Base-by-base conservation (phyloP, 306 rosid species). In the Senna tora region DNA sequence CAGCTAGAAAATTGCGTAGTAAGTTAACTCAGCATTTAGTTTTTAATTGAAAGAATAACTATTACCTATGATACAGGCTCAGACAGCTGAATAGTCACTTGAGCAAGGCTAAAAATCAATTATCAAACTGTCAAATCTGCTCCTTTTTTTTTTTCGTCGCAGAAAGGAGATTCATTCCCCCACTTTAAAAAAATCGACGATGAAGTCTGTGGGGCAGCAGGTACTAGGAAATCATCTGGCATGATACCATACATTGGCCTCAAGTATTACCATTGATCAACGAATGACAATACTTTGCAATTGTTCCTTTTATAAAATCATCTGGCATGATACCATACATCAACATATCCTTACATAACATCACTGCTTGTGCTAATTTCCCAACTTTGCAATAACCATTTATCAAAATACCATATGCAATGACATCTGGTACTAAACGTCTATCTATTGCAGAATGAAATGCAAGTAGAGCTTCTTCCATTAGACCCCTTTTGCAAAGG, bases 321-420 rank as follows among this genome's bases (percentile, higher is more conserved):
- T 77, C 81, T 25, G 72, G 72, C 42, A 61, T 70, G 53, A 77
- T 62, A 9, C 81, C 76, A 5, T 59, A 52, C n/a, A 62, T 70
- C 32, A 70, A 32, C 81, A 77, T 70, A 38, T 10, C 39, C 17
- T 65, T 59, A 33, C 61, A 70, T 56, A 77, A 70, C 66, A 62
- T 32, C 52, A 77, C 38, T 8, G 76, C 82, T 67, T 72, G 78
- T 9, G 41, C 71, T 25, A 22, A 36, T 46, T 72, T 72, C 57
- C 82, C 82, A 66, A 49, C 52, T 50, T 72, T 72, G 67, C 83
- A 73, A 75, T 74, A 79, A 50, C 79, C 71, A 14, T 22, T 3
- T 32, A 79, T 79, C 61, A 79, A 65, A 67, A 79, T 74, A 59
- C 79, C 75, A 69, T 61, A 79, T 9, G 83, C 83, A 57, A 79